Evolutionary conservation across 140 eudicot species (phyloP).

Genomic region (Flaveria floridana): DNA sequence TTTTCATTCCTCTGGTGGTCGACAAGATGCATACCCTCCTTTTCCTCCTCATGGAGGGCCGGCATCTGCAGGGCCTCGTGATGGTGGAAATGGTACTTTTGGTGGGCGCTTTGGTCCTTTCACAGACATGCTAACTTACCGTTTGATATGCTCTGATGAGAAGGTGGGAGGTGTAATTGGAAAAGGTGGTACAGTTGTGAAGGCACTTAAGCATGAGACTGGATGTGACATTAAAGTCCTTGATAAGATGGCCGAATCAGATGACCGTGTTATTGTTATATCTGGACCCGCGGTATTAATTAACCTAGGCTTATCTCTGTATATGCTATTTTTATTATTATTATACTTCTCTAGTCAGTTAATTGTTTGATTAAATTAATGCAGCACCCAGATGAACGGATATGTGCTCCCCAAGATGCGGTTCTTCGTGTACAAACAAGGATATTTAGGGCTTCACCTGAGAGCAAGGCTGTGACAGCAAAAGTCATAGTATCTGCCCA

Average conservation of each 20-base stretch:
- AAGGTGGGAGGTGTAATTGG: conserved; percentile 96
- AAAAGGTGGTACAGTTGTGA: conserved; percentile 74
- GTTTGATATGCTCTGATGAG: conserved; percentile 81
- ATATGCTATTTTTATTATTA: neutral
- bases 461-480: conserved; percentile 57
- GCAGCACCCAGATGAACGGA: conserved; percentile 84
- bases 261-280: conserved; percentile 79
- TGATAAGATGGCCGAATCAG: conserved; percentile 56
- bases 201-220: conserved; percentile 83
- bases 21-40: conserved; percentile 47
- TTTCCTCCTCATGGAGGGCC: conserved; percentile 52
- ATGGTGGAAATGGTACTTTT: conserved; percentile 51
- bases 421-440: conserved; percentile 86
- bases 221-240: conserved; percentile 93
- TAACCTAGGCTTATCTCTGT: conserved; percentile 9
- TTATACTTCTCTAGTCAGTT: neutral
- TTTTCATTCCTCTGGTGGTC: conserved; percentile 41
- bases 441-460: conserved; percentile 73
- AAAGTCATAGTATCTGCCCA: conserved; percentile 75
- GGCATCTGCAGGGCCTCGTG: conserved; percentile 53
- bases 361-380: conserved; percentile 14
- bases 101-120: conserved; percentile 55
- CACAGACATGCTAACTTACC: conserved; percentile 62
- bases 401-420: conserved; percentile 85
- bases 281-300: conserved; percentile 85